Conservation (phyloP, 78 protist genomes). For the Dictyostelium firmibasis region DNA sequence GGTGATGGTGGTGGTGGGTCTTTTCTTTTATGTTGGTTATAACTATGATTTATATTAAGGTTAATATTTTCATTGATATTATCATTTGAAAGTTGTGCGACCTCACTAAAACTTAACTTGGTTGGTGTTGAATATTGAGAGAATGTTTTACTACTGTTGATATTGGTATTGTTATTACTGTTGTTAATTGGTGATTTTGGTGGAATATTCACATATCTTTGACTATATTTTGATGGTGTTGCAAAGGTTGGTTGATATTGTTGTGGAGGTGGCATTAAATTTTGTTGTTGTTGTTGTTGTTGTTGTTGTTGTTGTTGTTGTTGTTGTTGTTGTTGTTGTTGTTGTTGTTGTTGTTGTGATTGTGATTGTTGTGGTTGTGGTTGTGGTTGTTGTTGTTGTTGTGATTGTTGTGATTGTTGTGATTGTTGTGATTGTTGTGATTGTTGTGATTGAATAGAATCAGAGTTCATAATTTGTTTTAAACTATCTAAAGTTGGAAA, state of each 20-base stretch:
- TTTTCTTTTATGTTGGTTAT: not conserved
- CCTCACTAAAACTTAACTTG: not conserved
- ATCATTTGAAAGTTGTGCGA: not conserved
- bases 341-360: not conserved
- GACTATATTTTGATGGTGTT: constrained; percentile 8
- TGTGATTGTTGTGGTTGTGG: too few relatives aligned
- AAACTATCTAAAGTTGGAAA: not conserved
- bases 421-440: too few relatives aligned
- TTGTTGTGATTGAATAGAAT: not conserved
- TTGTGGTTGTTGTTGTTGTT: constrained; percentile 5
- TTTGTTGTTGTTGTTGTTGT: constrained; percentile 13
- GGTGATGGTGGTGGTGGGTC: constrained; percentile 51
- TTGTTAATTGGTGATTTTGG: not conserved
- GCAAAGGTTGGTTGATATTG: not conserved
- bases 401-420: not conserved
- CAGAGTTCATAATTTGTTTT: not conserved
- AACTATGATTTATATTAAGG: not conserved
- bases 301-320: not conserved
- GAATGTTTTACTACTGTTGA: not conserved
- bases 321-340: not conserved
- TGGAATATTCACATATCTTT: not conserved
- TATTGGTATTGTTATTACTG: not conserved
- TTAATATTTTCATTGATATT: not conserved
- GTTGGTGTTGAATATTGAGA: not conserved
- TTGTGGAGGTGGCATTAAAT: not conserved